A percentile compares a stretch with the other conserved stretches of the same genome.
phyloP scores from a whole-genome alignment of 2,329 filamentous ascomycete genomes.

The Incumbomyces lentus region DNA sequence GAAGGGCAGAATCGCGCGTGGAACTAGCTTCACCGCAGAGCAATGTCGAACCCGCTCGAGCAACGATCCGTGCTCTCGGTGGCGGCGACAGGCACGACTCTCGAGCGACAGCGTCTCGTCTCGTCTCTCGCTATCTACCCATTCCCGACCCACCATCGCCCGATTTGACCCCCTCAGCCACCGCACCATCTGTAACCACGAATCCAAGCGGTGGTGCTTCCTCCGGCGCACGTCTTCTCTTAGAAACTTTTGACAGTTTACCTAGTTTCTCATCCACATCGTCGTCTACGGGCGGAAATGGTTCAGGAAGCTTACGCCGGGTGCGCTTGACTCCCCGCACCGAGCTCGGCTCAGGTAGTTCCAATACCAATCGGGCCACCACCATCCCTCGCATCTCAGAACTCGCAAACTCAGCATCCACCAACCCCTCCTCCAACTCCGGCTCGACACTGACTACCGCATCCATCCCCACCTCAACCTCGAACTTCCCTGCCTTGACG shows the following conservation, averaged over 20 bases:
- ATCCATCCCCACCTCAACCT: background rate
- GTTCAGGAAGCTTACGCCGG: background rate
- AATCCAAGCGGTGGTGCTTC: too few species aligned
- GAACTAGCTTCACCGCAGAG: constrained; percentile 11
- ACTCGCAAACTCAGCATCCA: background rate
- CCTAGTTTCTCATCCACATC: background rate
- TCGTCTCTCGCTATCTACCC: background rate
- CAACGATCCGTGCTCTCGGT: background rate
- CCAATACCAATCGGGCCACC: background rate
- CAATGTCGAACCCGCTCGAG: constrained; percentile 1
- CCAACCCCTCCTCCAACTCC: background rate
- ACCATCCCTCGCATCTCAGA: constrained; percentile 5
- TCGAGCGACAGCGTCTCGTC: background rate
- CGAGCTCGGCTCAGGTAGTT: background rate
- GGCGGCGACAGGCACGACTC: background rate
- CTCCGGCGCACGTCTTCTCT: background rate
- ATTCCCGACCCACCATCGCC: background rate
- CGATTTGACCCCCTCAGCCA: too few species aligned
- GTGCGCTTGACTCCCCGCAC: background rate
- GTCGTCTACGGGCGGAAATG: background rate
- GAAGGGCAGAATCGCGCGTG: constrained; percentile 18
- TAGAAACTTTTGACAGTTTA: background rate
- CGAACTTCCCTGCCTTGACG: background rate
- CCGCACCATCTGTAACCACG: too few species aligned
- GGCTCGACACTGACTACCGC: too few species aligned